Percentiles rank a stretch among this genome's conserved stretches.
Conservation (phyloP, 2,329 filamentous ascomycete genomes). For the Alternaria rosae region DNA sequence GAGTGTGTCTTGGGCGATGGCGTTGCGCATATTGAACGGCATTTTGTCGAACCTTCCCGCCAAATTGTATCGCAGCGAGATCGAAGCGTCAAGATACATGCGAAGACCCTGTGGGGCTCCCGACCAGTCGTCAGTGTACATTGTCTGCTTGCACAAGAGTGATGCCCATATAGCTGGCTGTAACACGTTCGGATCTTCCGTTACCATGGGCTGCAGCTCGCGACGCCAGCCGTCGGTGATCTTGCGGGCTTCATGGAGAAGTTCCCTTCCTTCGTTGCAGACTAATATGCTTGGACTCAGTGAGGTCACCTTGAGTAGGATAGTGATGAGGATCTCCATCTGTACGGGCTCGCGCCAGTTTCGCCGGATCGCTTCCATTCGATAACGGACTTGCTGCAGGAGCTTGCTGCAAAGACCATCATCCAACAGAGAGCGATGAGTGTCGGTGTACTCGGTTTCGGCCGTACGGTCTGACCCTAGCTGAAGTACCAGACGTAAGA, state of each 20-base stretch:
- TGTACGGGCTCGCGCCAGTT: slow-evolving; percentile 67
- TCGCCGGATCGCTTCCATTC: slow-evolving; percentile 55
- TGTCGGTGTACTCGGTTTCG: slow-evolving; percentile 43
- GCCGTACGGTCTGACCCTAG: slow-evolving; percentile 58
- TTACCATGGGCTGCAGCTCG: slow-evolving; percentile 55
- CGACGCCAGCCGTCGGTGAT: slow-evolving; percentile 61
- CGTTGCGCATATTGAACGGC: slow-evolving; percentile 43
- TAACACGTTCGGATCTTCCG: slow-evolving; percentile 48
- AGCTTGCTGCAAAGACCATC: slow-evolving; percentile 59
- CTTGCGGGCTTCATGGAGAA: slow-evolving; percentile 55
- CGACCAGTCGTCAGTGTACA: slow-evolving; percentile 33
- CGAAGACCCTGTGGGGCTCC: slow-evolving; percentile 17
- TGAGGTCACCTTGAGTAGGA: slow-evolving; percentile 55
- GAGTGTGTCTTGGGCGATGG: slow-evolving; percentile 59
- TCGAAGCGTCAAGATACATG: slow-evolving; percentile 51
- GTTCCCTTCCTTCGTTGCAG: slow-evolving; percentile 2
- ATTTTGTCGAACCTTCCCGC: slow-evolving; percentile 49
- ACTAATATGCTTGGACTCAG: slow-evolving; percentile 28
- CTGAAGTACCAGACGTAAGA: slow-evolving; percentile 63
- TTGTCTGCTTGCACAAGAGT: slow-evolving; percentile 63
- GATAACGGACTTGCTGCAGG: slow-evolving; percentile 56
- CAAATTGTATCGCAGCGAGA: slow-evolving; percentile 59
- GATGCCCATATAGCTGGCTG: slow-evolving; percentile 63
- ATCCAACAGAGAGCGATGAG: slow-evolving; percentile 62
- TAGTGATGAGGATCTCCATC: slow-evolving; percentile 65